These are phyloP conservation scores for Steccherinum ochraceum DNA, from an alignment of 768 basidiomycete genomes.

Conservation along the genomic window DNA sequence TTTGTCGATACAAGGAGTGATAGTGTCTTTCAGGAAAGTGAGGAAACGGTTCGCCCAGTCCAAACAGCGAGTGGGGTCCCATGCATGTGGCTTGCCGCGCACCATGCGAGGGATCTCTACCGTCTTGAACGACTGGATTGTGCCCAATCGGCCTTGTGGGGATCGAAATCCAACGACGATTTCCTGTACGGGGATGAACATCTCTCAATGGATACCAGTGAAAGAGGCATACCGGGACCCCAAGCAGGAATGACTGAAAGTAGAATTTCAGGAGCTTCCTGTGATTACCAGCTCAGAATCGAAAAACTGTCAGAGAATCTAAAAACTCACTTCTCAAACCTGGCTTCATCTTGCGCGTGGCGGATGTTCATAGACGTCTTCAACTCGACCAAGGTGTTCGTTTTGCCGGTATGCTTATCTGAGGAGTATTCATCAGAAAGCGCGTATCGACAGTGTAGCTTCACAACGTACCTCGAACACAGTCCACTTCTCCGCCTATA, in stretches of 20 bases:
- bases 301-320: slow-evolving; percentile 1
- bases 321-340: slow-evolving; percentile 67
- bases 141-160: slow-evolving; percentile 59
- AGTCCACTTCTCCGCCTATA: slow-evolving; percentile 90
- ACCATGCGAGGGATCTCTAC: slow-evolving; percentile 73
- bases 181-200: slow-evolving; percentile 39
- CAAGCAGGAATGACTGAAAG: slow-evolving; percentile 86
- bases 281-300: no score
- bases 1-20: slow-evolving; percentile 10
- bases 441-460: not conserved
- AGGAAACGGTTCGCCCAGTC: slow-evolving; percentile 68
- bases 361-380: slow-evolving; percentile 79
- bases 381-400: slow-evolving; percentile 74
- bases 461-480: slow-evolving; percentile 54
- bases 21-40: slow-evolving; percentile 35
- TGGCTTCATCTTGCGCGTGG: slow-evolving; percentile 54
- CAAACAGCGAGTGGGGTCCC: slow-evolving; percentile 73
- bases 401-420: slow-evolving; percentile 57
- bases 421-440: not conserved
- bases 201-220: not conserved
- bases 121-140: slow-evolving; percentile 70
- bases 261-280: slow-evolving; percentile 92
- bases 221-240: slow-evolving; percentile 63
- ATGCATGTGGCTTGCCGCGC: slow-evolving; percentile 64
- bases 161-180: slow-evolving; percentile 87